Evolutionary conservation across 164 flowering plant genomes (phyloP), one percentile per base, ranked within the genome.

Genomic region (Chimonanthus praecox): DNA sequence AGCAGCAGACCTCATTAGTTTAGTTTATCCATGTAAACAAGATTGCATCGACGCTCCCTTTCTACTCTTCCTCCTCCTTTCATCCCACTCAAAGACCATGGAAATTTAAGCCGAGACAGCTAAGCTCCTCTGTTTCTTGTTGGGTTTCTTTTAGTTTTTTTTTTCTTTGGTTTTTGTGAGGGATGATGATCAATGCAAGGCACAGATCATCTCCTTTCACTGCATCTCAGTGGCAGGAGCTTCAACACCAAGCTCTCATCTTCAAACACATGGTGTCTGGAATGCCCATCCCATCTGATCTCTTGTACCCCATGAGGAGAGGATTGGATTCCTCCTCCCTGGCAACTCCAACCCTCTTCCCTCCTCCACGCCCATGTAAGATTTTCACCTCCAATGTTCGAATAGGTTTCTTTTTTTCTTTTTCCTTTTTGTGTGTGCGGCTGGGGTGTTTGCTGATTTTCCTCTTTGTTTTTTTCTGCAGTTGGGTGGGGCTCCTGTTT

Each of bases 181-280:
- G 11, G 16, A 76, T 54, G 51, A 84, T 75, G 85, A 66, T 81
- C 76, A 79, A 64, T 73, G 64, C 79, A 69, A 79, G 84, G 74
- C 74, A 45, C 50, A 80, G 79, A 70, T 11, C 15, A 10, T 77
- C 80, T 74, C 83, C 84, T 45, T 88, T 88, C 79, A 88, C 90
- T 65, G 74, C 82, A 70, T 70, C 80, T 16, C 92, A 88, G 58
- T 85, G 88, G 88, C 87, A 88, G 74, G 92, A 88, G 78, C 88
- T 88, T 50, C 90, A 88, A 75, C 88, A 85, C 67, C 92, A 88
- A 84, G 92, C 90, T 63, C 84, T 87, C 1, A 81, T 88, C 78
- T 88, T 81, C 85, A 88, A 87, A 54, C 83, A 85, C 83, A 79
- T 87, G 80, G 72, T 76, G 47, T 76, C 86, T 13, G 89, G 90